Evolutionary conservation across 768 basidiomycete genomes (phyloP).

Genomic region (Butyriboletus loyo): DNA sequence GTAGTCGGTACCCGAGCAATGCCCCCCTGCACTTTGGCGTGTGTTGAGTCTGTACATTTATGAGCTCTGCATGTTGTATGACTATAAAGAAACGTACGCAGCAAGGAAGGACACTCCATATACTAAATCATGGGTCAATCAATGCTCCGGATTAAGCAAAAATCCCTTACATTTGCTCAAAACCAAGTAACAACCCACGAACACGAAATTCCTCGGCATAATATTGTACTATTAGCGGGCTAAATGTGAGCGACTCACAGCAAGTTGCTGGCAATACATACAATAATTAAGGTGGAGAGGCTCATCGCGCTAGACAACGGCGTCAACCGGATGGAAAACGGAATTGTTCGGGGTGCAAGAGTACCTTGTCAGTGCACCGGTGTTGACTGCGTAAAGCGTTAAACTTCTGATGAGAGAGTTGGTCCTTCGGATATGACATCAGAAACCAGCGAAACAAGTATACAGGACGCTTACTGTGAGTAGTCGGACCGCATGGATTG

Average conservation of each 20-base stretch:
- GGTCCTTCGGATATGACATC: conserved; percentile 34
- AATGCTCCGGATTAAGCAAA: background rate
- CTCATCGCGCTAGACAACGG: conserved; percentile 27
- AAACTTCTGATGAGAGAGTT: conserved; percentile 56
- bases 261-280: conserved; percentile 29
- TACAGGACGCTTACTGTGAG: conserved; percentile 33
- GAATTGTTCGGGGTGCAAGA: background rate
- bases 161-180: conserved; percentile 56
- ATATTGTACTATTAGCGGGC: conserved; percentile 48
- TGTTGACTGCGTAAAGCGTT: conserved; percentile 60
- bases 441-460: background rate
- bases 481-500: conserved; percentile 51
- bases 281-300: conserved; percentile 51
- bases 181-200: conserved; percentile 59
- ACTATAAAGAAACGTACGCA: conserved; percentile 42
- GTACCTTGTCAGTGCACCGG: conserved; percentile 61
- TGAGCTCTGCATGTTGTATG: background rate
- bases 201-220: conserved; percentile 54
- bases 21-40: conserved; percentile 49
- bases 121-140: conserved; percentile 34
- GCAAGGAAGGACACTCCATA: conserved; percentile 66
- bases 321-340: background rate
- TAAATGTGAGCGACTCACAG: background rate
- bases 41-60: conserved; percentile 53
- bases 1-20: conserved; percentile 55